Conservation (phyloP, 345 rosid genomes). For the Ceriops zippeliana region DNA sequence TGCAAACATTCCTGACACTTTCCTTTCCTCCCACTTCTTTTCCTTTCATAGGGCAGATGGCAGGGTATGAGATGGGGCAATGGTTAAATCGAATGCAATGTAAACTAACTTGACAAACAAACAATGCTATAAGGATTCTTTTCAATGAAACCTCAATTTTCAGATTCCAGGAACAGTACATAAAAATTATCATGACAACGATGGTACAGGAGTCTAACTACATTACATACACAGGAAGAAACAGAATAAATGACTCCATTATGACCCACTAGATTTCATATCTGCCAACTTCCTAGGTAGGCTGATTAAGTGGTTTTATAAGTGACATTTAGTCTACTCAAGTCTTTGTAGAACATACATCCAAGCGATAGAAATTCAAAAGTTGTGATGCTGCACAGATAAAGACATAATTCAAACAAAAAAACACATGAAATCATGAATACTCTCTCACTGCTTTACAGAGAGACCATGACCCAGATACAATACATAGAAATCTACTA, state of each 20-base stretch:
- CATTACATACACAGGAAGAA: not conserved
- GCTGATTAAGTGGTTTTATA: not conserved
- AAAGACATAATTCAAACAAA: not conserved
- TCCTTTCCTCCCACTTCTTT: not conserved
- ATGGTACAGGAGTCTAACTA: not conserved
- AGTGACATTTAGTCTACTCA: not conserved
- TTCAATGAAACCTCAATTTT: not conserved
- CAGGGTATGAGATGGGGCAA: not conserved
- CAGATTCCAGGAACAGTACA: not conserved
- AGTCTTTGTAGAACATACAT: not conserved
- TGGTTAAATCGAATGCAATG: not conserved
- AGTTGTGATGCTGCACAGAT: too few species aligned
- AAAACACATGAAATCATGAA: not conserved
- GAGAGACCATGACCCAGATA: too few species aligned
- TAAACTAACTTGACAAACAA: not conserved
- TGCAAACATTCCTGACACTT: not conserved
- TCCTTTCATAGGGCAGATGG: not conserved
- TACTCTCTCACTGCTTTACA: too few species aligned
- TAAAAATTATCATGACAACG: not conserved
- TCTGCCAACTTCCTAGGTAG: not conserved
- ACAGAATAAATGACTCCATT: too few species aligned
- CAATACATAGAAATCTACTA: not conserved
- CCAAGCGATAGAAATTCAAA: too few species aligned
- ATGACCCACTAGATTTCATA: too few species aligned
- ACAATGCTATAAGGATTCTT: not conserved